phyloP scores from a whole-genome alignment of 106 monocot species.

The Platanthera zijinensis region DNA sequence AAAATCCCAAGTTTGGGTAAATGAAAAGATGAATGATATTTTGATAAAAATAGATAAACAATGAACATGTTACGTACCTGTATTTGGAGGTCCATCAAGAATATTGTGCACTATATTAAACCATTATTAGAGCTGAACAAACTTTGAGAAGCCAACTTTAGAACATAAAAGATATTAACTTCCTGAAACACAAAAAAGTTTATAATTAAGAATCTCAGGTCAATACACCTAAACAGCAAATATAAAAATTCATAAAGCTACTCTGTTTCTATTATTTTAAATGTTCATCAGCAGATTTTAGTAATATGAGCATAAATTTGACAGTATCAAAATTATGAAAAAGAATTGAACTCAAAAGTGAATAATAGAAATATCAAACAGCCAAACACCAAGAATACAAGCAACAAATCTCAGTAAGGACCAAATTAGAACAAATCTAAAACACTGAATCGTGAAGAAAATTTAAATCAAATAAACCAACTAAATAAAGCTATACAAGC shows the following conservation, averaged over 20 bases:
- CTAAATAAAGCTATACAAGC: neutral
- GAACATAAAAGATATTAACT: neutral
- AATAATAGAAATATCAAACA: neutral
- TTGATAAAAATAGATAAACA: neutral
- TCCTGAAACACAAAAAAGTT: constrained; percentile 1
- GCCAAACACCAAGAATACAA: neutral
- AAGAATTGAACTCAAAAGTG: neutral
- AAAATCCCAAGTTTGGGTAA: neutral
- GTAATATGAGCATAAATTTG: neutral
- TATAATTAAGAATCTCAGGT: neutral
- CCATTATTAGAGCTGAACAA: neutral
- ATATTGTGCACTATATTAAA: neutral
- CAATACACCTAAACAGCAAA: neutral
- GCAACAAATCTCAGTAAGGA: neutral
- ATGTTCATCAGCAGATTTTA: neutral
- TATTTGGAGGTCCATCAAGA: neutral
- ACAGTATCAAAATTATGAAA: neutral
- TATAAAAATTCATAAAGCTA: neutral
- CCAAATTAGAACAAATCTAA: neutral
- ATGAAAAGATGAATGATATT: neutral
- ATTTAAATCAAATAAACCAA: neutral
- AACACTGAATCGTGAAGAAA: neutral
- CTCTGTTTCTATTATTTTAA: neutral
- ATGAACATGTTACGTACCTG: neutral
- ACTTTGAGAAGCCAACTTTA: neutral